phyloP scores from a whole-genome alignment of 768 basidiomycete species.

The Mycena sanguinolenta region DNA sequence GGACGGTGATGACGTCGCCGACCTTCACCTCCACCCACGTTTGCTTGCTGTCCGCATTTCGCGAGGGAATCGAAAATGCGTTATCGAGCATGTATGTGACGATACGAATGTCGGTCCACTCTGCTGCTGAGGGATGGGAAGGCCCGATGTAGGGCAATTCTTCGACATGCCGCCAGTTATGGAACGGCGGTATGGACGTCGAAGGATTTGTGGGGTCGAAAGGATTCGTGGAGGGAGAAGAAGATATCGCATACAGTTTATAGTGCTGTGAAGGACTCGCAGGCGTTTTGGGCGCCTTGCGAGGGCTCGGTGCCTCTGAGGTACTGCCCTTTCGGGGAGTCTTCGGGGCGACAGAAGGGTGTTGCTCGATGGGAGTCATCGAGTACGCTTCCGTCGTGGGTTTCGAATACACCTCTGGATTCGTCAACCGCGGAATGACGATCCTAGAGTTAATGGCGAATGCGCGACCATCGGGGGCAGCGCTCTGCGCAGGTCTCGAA shows the following conservation, averaged over 20 bases:
- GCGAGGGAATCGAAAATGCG: conserved; percentile 34
- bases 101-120: conserved; percentile 30
- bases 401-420: conserved; percentile 26
- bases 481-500: conserved; percentile 11
- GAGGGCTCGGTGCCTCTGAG: conserved; percentile 27
- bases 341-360: background rate
- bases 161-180: conserved; percentile 27
- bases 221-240: conserved; percentile 30
- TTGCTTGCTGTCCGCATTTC: conserved; percentile 28
- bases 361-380: background rate
- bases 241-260: conserved; percentile 35
- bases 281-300: conserved; percentile 11
- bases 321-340: conserved; percentile 16
- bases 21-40: conserved; percentile 36
- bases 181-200: conserved; percentile 29
- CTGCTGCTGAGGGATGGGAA: conserved; percentile 13
- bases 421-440: conserved; percentile 33
- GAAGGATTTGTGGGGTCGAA: conserved; percentile 23
- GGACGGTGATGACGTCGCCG: conserved; percentile 6
- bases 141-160: conserved; percentile 34
- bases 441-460: conserved; percentile 32
- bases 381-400: conserved; percentile 22
- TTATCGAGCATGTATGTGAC: conserved; percentile 33
- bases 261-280: conserved; percentile 20
- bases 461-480: conserved; percentile 29